These are phyloP conservation scores for Talaromyces sp. DNA, from an alignment of 2,329 filamentous ascomycete species.

Conservation along the genomic window DNA sequence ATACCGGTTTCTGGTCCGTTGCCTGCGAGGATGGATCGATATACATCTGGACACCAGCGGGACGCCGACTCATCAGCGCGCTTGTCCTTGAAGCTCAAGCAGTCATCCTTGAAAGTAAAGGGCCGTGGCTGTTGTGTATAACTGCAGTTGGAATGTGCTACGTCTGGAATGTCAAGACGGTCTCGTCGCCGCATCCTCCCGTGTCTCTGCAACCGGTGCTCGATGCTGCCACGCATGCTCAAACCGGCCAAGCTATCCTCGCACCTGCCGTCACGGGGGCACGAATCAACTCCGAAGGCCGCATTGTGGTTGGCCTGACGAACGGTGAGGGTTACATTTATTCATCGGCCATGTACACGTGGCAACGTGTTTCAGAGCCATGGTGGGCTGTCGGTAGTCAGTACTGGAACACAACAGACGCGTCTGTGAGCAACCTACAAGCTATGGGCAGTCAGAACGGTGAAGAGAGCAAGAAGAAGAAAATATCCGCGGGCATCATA, in stretches of 20 bases:
- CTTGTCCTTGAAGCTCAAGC: conserved; percentile 87
- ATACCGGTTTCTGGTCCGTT: conserved; percentile 84
- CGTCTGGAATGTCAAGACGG: conserved; percentile 85
- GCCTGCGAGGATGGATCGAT: conserved; percentile 90
- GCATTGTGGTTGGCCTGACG: conserved; percentile 82
- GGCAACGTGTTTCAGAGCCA: conserved; percentile 92
- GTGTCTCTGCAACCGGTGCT: conserved; percentile 84
- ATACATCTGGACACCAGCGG: conserved; percentile 88
- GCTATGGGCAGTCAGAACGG: conserved; percentile 63
- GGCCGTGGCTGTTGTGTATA: conserved; percentile 84
- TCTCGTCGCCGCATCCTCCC: conserved; percentile 81
- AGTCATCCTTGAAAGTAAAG: conserved; percentile 86
- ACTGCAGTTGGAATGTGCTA: conserved; percentile 84
- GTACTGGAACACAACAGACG: conserved; percentile 98
- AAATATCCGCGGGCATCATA: conserved; percentile 82
- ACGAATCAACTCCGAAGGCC: conserved; percentile 80
- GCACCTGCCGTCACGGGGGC: conserved; percentile 86
- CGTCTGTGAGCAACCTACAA: conserved; percentile 75
- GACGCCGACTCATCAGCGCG: conserved; percentile 77
- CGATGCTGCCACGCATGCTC: conserved; percentile 75
- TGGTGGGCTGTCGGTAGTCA: conserved; percentile 99
- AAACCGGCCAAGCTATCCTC: conserved; percentile 72
- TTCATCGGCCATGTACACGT: conserved; percentile 76
- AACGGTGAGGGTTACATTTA: conserved; percentile 96
- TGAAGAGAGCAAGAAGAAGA: conserved; percentile 48